A percentile compares a stretch with the other conserved stretches of the same genome.
Evolutionary conservation across 129 eudicot genomes (phyloP).

Genomic region (Mikania micrantha): DNA sequence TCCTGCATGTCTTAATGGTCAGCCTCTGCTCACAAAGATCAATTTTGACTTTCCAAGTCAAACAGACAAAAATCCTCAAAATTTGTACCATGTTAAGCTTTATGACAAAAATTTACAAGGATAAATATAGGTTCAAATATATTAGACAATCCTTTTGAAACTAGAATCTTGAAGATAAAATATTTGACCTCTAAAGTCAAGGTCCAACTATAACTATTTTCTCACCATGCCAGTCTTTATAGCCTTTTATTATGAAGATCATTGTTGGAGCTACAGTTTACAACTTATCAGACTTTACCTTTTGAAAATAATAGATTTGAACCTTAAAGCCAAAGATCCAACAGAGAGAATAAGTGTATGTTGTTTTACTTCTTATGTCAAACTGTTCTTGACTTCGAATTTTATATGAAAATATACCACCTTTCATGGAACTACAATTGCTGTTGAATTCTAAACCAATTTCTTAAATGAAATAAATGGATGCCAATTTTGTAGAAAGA

Average conservation of each 20-base stretch:
- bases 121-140: not conserved
- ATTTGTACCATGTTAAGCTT: not conserved
- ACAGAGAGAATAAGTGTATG: not conserved
- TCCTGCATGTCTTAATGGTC: slow-evolving; percentile 44
- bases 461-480: not conserved
- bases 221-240: not conserved
- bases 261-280: not conserved
- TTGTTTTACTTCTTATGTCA: not conserved
- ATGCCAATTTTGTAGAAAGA: not conserved
- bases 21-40: not conserved
- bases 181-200: slow-evolving; percentile 2
- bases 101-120: not conserved
- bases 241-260: not conserved
- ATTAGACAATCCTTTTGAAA: not conserved
- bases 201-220: not conserved
- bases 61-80: not conserved
- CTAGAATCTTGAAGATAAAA: slow-evolving; percentile 6
- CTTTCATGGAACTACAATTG: not conserved
- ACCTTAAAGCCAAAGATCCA: not conserved
- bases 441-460: not conserved
- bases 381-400: not conserved
- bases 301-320: not conserved
- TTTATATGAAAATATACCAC: not conserved
- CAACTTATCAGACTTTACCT: not conserved
- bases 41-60: too few species aligned